Conservation (phyloP, 2,329 filamentous ascomycete genomes). For the Epichloe uncinata region DNA sequence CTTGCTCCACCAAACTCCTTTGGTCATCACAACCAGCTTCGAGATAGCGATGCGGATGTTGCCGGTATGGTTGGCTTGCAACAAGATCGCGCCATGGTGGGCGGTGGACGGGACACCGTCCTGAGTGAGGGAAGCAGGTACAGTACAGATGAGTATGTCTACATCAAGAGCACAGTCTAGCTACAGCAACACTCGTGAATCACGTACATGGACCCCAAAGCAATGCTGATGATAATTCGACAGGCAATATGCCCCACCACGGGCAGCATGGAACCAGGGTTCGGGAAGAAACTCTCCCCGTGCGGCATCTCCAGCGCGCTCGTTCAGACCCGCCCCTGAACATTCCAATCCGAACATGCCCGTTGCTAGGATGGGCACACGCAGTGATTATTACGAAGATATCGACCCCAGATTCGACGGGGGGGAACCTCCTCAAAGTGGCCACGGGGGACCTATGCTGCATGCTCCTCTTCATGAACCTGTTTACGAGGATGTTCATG, state of each 20-base stretch:
- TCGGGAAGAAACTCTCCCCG: constrained; percentile 30
- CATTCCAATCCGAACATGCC: constrained; percentile 23
- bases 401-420: constrained; percentile 65
- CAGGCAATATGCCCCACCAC: constrained; percentile 41
- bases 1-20: constrained; percentile 27
- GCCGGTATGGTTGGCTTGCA: constrained; percentile 62
- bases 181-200: too few relatives aligned
- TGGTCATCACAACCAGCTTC: constrained; percentile 33
- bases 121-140: constrained; percentile 61
- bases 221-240: neutral
- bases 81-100: constrained; percentile 28
- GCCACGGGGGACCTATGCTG: constrained; percentile 13
- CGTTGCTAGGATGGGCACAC: constrained; percentile 17
- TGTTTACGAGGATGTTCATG: constrained; percentile 51
- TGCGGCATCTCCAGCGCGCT: constrained; percentile 31
- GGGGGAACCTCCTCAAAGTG: constrained; percentile 25
- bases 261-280: constrained; percentile 41
- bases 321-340: constrained; percentile 21
- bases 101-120: constrained; percentile 32
- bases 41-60: constrained; percentile 58
- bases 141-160: constrained; percentile 52
- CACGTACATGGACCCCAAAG: neutral
- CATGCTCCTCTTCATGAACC: constrained; percentile 20
- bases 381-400: constrained; percentile 72
- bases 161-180: neutral